These are phyloP conservation scores for Porcisia deanei DNA, from an alignment of 208 protist species.

Conservation along the genomic window DNA sequence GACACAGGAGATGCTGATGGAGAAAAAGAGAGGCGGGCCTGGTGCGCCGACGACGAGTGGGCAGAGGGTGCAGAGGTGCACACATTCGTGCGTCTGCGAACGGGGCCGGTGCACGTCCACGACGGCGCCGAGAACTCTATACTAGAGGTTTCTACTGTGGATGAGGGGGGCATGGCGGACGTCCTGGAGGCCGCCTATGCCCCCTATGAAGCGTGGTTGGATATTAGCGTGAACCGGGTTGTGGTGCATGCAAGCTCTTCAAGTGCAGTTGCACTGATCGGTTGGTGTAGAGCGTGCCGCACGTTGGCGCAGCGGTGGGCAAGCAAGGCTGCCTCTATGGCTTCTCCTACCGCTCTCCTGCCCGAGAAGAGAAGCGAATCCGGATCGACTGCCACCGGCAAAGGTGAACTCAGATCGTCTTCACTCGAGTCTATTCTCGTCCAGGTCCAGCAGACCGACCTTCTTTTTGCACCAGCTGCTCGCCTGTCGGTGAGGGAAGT, in stretches of 20 bases:
- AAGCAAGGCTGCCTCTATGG: neutral
- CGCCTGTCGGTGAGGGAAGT: neutral
- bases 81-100: slow-evolving; percentile 4
- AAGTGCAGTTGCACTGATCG: slow-evolving; percentile 5
- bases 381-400: neutral
- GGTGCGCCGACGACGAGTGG: neutral
- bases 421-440: neutral
- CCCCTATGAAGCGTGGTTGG: neutral
- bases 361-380: neutral
- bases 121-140: slow-evolving; percentile 19
- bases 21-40: neutral
- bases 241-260: slow-evolving; percentile 1
- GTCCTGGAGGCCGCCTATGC: slow-evolving; percentile 15
- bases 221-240: neutral
- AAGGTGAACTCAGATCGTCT: neutral
- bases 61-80: neutral
- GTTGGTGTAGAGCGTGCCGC: slow-evolving; percentile 5
- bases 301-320: neutral
- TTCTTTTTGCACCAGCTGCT: neutral
- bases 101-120: slow-evolving; percentile 2
- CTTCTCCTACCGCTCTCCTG: too few relatives aligned
- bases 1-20: neutral
- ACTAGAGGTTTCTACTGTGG: neutral
- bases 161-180: neutral
- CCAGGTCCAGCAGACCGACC: neutral